phyloP scores from a whole-genome alignment of 78 protist genomes.

The Pigoraptor vietnamica region DNA sequence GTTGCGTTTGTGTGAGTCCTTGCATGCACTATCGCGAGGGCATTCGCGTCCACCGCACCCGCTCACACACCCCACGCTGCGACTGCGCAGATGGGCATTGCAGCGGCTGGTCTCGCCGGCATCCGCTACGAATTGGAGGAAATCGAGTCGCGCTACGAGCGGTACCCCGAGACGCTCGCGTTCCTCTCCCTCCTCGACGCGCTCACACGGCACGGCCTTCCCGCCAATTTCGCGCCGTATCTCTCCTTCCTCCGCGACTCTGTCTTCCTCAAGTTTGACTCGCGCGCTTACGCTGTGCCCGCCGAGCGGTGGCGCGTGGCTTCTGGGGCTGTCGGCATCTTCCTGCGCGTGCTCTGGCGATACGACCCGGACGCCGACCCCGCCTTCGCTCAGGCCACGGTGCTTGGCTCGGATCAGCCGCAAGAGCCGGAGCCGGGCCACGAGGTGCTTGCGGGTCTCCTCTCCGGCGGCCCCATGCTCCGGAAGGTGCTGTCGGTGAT shows the following conservation, averaged over 20 bases:
- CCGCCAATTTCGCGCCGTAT: background rate
- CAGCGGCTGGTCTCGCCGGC: background rate
- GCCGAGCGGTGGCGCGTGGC: background rate
- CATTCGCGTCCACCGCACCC: too few species aligned
- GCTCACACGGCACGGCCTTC: background rate
- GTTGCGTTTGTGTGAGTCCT: too few species aligned
- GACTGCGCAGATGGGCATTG: background rate
- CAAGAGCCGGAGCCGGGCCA: background rate
- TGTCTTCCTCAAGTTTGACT: background rate
- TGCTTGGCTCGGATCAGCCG: background rate
- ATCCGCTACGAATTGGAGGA: conserved; percentile 3
- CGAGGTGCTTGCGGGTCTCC: background rate
- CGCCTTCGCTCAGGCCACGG: background rate
- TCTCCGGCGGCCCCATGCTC: background rate
- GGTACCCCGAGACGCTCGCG: background rate
- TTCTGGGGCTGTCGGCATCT: background rate
- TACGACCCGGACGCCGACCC: background rate
- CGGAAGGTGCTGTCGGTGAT: background rate
- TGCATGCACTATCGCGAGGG: too few species aligned
- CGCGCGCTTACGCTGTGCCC: background rate
- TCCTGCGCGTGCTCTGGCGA: background rate
- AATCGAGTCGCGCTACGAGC: background rate
- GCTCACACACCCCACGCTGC: too few species aligned
- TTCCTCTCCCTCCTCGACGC: background rate
- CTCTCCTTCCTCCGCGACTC: background rate